Evolutionary conservation across 495 filamentous ascomycete genomes (phyloP), one percentile per base, ranked within the genome.

Genomic region (Hypoxylon subgilvum): DNA sequence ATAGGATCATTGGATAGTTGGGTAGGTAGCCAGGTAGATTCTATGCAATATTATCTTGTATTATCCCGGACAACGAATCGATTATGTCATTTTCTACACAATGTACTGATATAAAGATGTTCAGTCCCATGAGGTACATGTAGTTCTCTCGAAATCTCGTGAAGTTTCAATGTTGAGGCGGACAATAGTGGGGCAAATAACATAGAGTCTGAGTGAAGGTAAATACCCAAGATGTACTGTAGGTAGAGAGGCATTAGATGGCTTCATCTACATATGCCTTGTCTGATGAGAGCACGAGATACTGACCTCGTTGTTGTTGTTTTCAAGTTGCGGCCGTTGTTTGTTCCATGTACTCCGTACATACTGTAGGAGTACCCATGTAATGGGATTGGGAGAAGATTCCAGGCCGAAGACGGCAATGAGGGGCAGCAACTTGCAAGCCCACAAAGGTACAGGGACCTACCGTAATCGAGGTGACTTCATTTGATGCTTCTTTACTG

Each of bases 371-470:
- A n/a, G n/a, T n/a, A n/a, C n/a, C n/a, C n/a, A n/a, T n/a, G n/a
- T n/a, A n/a, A n/a, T n/a, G n/a, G n/a, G n/a, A n/a, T 16, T 16
- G 34, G 14, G 45, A 61, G 63, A 66, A 69, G 66, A 54, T 64
- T 67, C 63, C 30, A 67, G 51, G 64, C 61, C 61, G 63, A 69
- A 69, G 49, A 53, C 57, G 57, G 57, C 48, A 66, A 62, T 56
- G 57, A 62, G 57, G 57, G 57, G 57, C 63, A 66, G 40, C 25
- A 52, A 56, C 35, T 63, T 47, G 42, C 40, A 52, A 62, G 13
- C n/a, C n/a, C n/a, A n/a, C n/a, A n/a, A 51, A 58, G 36, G 27
- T 36, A 48, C 25, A 32, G n/a, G n/a, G n/a, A n/a, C n/a, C n/a
- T n/a, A n/a, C n/a, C n/a, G n/a, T n/a, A n/a, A n/a, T n/a, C n/a